These are phyloP conservation scores for Oryza australiensis DNA, from an alignment of 176 grass and related monocot genomes.

Conservation along the genomic window DNA sequence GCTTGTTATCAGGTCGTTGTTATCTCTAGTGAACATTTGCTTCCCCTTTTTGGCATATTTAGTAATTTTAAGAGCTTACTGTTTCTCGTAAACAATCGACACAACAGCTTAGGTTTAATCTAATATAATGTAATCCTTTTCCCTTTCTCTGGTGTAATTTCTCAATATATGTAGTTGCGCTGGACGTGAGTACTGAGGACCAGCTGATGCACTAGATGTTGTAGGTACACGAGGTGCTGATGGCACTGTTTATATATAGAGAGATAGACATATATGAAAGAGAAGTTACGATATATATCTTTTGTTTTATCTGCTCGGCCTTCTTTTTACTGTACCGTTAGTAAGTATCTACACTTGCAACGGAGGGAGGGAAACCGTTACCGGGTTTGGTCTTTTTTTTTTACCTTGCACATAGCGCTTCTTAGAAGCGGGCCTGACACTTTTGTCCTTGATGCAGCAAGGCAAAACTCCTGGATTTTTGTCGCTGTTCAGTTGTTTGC, in stretches of 20 bases:
- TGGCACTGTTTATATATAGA: constrained; percentile 73
- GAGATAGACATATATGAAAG: constrained; percentile 66
- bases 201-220: constrained; percentile 65
- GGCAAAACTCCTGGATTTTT: constrained; percentile 55
- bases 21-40: constrained; percentile 5
- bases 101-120: neutral
- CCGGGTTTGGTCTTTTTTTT: constrained; percentile 38
- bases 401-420: constrained; percentile 64
- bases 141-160: neutral
- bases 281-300: constrained; percentile 57
- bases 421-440: constrained; percentile 44
- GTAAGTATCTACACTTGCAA: constrained; percentile 35
- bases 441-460: constrained; percentile 56
- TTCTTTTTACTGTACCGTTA: constrained; percentile 25
- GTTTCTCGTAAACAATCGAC: neutral
- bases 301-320: constrained; percentile 37
- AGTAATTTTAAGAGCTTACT: constrained; percentile 5
- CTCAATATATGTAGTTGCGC: neutral
- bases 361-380: constrained; percentile 21
- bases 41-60: constrained; percentile 15
- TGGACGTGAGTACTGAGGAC: neutral
- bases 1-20: constrained; percentile 23
- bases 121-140: neutral
- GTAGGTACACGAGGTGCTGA: constrained; percentile 76
- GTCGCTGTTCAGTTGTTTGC: constrained; percentile 65